Base-by-base conservation (phyloP, 2,329 filamentous ascomycete species). In the Calonectria ilicicola region DNA sequence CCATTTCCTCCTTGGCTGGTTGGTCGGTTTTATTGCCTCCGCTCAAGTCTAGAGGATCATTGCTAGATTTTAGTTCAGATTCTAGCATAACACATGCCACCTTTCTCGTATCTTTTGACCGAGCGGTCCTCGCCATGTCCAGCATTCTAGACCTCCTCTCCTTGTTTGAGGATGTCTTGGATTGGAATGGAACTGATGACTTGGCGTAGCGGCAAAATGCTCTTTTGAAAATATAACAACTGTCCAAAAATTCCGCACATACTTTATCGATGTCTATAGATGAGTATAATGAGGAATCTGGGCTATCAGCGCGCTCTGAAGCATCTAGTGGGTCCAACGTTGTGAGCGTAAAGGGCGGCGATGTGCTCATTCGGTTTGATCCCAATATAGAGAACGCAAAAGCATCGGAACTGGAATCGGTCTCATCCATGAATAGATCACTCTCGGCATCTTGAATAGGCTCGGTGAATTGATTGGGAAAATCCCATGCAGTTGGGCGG, bases 61-160 rank as follows among this genome's bases (percentile, higher is more conserved):
- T 10, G 12, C 65, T 47, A 7, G 29, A 19, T 3, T 35, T 40
- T 8, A 67, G 27, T n/a, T 67, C 51, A 8, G 40, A 49, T 67
- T 67, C 65, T 15, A 67, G 32, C 5, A 56, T 23, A 5, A 23
- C 19, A 15, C 29, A 21, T 17, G n/a, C 51, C 19, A 47, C n/a
- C 27, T 62, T 23, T 17, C 65, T 51, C 12, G 51, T 49, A 17
- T 29, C 47, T 38, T 14, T 21, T 12, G 65, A 67, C 21, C 15
- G 60, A 9, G 65, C 65, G 2, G 65, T 67, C n/a, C 65, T 32
- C 6, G 65, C 65, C 21, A 67, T 17, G 21, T 67, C 65, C 17
- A 67, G 21, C 42, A 67, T 67, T 6, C 42, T 60, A 10, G 38
- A 46, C 19, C 51, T 49, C n/a, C 65, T 60, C 5, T 60, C 51